These are phyloP conservation scores for Akanthomyces uredinophilus DNA, from an alignment of 2,329 filamentous ascomycete species.

Conservation along the genomic window DNA sequence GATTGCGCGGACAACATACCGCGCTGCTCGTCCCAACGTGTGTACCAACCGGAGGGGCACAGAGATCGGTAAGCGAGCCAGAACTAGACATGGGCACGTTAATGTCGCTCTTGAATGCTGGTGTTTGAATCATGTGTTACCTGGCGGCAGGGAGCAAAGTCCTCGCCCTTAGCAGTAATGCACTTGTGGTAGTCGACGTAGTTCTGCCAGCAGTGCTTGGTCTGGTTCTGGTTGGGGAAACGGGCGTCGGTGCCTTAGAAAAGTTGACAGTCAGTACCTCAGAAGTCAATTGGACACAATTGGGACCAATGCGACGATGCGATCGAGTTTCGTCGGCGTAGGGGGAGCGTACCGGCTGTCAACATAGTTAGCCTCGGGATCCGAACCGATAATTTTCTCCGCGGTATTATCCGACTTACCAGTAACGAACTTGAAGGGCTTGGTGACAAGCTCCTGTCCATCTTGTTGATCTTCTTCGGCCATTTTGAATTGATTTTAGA, in stretches of 20 bases:
- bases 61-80: slow-evolving; percentile 93
- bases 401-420: slow-evolving; percentile 59
- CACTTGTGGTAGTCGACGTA: slow-evolving; percentile 99
- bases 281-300: slow-evolving; percentile 18
- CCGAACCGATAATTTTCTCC: slow-evolving; percentile 24
- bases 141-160: slow-evolving; percentile 95
- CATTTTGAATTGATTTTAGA: slow-evolving; percentile 59
- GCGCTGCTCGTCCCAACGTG: slow-evolving; percentile 96
- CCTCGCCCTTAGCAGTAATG: slow-evolving; percentile 96
- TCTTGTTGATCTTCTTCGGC: slow-evolving; percentile 75
- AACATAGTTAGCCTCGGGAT: slow-evolving; percentile 38
- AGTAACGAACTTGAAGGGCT: slow-evolving; percentile 99
- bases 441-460: slow-evolving; percentile 72
- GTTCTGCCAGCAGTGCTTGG: slow-evolving; percentile 99
- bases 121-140: slow-evolving; percentile 45
- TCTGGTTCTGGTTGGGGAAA: slow-evolving; percentile 97
- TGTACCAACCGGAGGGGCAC: slow-evolving; percentile 90
- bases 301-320: slow-evolving; percentile 23
- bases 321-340: slow-evolving; percentile 17
- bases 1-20: slow-evolving; percentile 51
- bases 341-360: slow-evolving; percentile 39
- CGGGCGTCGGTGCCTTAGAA: slow-evolving; percentile 88
- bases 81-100: slow-evolving; percentile 59
- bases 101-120: not conserved
- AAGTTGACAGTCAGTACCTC: slow-evolving; percentile 16